phyloP scores from a whole-genome alignment of 495 filamentous ascomycete species.

The Penicillium daleae region DNA sequence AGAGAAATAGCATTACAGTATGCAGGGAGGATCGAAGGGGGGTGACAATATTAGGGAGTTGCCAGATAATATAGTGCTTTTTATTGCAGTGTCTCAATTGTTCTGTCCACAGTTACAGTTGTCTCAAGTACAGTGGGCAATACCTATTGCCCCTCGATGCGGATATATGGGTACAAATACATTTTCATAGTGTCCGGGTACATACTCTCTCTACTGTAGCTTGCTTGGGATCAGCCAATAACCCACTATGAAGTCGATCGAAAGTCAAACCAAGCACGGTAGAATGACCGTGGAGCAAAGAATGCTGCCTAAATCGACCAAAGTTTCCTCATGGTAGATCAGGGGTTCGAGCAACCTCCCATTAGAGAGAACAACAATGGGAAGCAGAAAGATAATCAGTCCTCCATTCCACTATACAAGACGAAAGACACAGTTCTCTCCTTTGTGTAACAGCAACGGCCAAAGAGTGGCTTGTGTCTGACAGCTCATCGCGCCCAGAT shows the following conservation, averaged over 20 bases:
- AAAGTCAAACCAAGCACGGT: not conserved
- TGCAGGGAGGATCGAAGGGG: not conserved
- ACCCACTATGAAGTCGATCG: not conserved
- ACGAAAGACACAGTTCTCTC: not conserved
- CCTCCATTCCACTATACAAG: too few relatives aligned
- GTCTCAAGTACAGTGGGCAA: not conserved
- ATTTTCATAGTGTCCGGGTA: too few relatives aligned
- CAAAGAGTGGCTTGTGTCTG: not conserved
- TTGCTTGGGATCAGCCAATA: conserved; percentile 1
- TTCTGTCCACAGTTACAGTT: not conserved
- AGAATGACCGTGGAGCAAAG: not conserved
- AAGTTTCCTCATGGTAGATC: not conserved
- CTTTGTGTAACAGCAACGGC: not conserved
- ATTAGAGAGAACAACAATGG: not conserved
- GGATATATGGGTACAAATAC: conserved; percentile 10
- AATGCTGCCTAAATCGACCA: not conserved
- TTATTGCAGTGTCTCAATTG: not conserved
- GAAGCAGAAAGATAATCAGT: too few relatives aligned
- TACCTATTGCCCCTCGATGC: not conserved
- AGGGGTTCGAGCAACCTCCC: not conserved
- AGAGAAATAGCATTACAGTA: too few relatives aligned
- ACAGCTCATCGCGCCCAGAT: conserved; percentile 2
- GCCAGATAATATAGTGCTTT: not conserved
- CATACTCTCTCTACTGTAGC: too few relatives aligned
- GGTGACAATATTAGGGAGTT: not conserved